Percentiles rank a stretch among this genome's conserved stretches.
Conservation (phyloP, 1,284 basidiomycete species). For the Cerioporus squamosus region DNA sequence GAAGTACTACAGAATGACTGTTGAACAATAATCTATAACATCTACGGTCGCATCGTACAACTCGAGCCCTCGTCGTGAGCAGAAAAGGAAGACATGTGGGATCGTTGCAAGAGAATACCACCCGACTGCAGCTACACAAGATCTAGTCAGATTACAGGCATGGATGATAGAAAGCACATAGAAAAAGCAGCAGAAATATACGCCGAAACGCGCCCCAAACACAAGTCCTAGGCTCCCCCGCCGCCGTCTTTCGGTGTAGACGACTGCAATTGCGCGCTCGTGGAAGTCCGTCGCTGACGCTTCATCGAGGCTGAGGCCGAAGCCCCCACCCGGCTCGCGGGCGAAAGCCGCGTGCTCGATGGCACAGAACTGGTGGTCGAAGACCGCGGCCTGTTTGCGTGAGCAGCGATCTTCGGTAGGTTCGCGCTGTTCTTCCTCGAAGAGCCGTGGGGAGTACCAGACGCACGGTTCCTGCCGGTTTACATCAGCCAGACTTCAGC, state of each 20-base stretch:
- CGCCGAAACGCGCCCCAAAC: constrained; percentile 5
- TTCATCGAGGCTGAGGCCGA: constrained; percentile 60
- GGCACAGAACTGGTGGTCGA: constrained; percentile 63
- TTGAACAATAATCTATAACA: constrained; percentile 31
- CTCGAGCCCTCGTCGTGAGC: constrained; percentile 18
- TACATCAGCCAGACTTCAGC: constrained; percentile 2
- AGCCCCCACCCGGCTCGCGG: constrained; percentile 39
- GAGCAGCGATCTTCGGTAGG: constrained; percentile 73
- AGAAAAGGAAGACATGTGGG: constrained; percentile 23
- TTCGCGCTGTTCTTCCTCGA: constrained; percentile 63
- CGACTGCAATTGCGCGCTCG: constrained; percentile 44
- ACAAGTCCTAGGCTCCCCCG: constrained; percentile 30
- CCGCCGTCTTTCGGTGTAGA: constrained; percentile 39
- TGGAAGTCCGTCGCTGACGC: constrained; percentile 78
- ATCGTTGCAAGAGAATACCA: constrained; percentile 21
- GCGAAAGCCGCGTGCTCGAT: constrained; percentile 45
- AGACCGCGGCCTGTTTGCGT: constrained; percentile 66
- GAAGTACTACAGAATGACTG: constrained; percentile 6
- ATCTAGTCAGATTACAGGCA: constrained; percentile 31
- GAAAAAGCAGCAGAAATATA: constrained; percentile 17
- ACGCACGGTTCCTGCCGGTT: constrained; percentile 70
- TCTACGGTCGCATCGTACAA: constrained; percentile 36
- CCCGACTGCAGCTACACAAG: constrained; percentile 29
- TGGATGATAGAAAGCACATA: constrained; percentile 23
- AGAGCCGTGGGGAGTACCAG: constrained; percentile 65